phyloP scores from a whole-genome alignment of 2,329 filamentous ascomycete genomes.

The Lecanicillium sp. region DNA sequence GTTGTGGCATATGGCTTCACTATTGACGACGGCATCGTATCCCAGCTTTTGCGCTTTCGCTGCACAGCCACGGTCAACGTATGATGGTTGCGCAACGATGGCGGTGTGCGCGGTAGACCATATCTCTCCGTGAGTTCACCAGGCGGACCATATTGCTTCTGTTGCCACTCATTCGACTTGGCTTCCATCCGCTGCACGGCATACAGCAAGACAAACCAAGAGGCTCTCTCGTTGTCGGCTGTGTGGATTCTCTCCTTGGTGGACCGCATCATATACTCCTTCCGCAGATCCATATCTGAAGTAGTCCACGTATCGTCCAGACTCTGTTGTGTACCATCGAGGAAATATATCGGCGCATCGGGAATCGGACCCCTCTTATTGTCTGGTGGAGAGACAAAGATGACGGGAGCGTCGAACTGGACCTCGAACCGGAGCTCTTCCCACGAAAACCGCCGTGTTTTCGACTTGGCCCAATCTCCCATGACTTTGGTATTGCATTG shows the following conservation, averaged over 20 bases:
- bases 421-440: constrained; percentile 42
- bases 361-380: constrained; percentile 30
- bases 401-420: constrained; percentile 39
- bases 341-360: constrained; percentile 23
- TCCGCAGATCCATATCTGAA: constrained; percentile 19
- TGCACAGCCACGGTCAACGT: constrained; percentile 38
- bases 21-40: constrained; percentile 40
- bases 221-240: constrained; percentile 47
- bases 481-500: constrained; percentile 40
- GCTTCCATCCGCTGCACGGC: constrained; percentile 41
- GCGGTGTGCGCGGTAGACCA: constrained; percentile 16
- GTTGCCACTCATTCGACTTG: constrained; percentile 39
- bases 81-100: constrained; percentile 22
- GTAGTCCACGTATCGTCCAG: constrained; percentile 24
- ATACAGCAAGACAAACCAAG: constrained; percentile 43
- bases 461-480: constrained; percentile 34
- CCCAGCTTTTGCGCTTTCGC: constrained; percentile 39
- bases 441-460: constrained; percentile 29
- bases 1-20: constrained; percentile 44
- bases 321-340: constrained; percentile 30
- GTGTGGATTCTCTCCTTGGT: constrained; percentile 36
- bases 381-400: constrained; percentile 36
- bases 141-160: constrained; percentile 22
- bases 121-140: constrained; percentile 8
- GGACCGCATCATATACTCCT: constrained; percentile 17